Conservation (phyloP, 108 stramenopile species). For the Fistulifera solaris region DNA sequence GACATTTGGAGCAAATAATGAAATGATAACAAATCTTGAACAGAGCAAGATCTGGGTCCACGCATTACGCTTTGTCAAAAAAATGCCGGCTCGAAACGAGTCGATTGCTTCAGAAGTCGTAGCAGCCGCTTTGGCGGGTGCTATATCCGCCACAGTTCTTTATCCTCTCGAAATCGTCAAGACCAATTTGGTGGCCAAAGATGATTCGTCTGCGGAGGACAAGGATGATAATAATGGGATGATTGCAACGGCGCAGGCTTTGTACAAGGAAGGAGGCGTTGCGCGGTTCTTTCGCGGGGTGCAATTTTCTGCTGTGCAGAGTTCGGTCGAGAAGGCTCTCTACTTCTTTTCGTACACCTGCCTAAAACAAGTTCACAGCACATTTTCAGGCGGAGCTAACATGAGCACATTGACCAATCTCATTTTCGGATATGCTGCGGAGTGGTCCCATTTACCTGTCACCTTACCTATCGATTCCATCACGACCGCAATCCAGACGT, state of each 20-base stretch:
- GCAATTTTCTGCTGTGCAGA: conserved; percentile 56
- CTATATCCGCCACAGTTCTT: conserved; percentile 54
- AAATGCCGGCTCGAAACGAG: conserved; percentile 2
- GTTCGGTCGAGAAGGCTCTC: conserved; percentile 78
- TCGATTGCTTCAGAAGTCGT: conserved; percentile 56
- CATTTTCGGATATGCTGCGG: conserved; percentile 31
- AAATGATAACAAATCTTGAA: too few species aligned
- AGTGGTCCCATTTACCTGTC: conserved; percentile 84
- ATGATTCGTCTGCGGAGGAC: conserved; percentile 1
- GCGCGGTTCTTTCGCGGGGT: conserved; percentile 55
- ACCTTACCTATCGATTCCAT: conserved; percentile 80
- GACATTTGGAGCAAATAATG: too few species aligned
- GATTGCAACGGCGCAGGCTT: conserved; percentile 41
- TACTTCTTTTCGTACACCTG: conserved; percentile 87
- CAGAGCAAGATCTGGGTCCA: too few species aligned
- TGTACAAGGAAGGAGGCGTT: conserved; percentile 53
- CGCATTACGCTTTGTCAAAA: too few species aligned
- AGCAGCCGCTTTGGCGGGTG: conserved; percentile 57
- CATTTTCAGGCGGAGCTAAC: conserved; percentile 1
- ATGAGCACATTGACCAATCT: conserved; percentile 16
- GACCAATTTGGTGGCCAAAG: conserved; percentile 72
- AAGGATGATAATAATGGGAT: conserved; percentile 18
- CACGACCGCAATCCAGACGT: conserved; percentile 70
- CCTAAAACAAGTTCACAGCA: conserved; percentile 46
- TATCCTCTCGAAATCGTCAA: conserved; percentile 82